Conservation (phyloP, 2,329 filamentous ascomycete species). For the Alternaria hordeiaustralica region DNA sequence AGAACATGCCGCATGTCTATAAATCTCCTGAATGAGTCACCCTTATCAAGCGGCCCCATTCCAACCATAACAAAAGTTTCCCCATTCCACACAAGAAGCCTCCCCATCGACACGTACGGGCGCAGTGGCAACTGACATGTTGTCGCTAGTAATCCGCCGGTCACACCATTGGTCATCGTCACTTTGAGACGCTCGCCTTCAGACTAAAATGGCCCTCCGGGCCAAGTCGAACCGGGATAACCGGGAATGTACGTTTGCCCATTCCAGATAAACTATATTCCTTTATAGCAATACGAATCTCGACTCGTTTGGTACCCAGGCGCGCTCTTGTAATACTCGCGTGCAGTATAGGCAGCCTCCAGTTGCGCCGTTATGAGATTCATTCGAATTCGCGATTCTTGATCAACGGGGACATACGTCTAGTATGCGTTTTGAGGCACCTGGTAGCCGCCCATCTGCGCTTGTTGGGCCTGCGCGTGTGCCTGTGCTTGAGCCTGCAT, state of each 20-base stretch:
- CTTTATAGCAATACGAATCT: not conserved
- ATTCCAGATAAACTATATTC: not conserved
- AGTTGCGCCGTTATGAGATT: not conserved
- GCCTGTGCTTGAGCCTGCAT: constrained; percentile 41
- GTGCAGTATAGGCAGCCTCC: not conserved
- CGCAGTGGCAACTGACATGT: not conserved
- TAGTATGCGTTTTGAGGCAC: constrained; percentile 50
- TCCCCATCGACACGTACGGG: not conserved
- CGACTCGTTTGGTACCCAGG: not conserved
- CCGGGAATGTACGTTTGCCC: not conserved
- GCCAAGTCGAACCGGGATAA: no score
- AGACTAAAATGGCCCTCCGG: not conserved
- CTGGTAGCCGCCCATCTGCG: constrained; percentile 48
- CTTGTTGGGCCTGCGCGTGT: constrained; percentile 46
- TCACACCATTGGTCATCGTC: no score
- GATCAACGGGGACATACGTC: constrained; percentile 2
- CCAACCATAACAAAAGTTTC: not conserved
- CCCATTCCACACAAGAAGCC: not conserved
- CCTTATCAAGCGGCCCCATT: no score
- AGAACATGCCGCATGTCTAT: no score
- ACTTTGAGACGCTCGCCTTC: no score
- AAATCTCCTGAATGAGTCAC: no score
- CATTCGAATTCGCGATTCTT: not conserved
- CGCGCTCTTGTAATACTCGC: not conserved
- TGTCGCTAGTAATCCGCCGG: no score